These are phyloP conservation scores for Linnemannia zychae DNA, from an alignment of 192 early-diverging fungal genomes.

Conservation along the genomic window DNA sequence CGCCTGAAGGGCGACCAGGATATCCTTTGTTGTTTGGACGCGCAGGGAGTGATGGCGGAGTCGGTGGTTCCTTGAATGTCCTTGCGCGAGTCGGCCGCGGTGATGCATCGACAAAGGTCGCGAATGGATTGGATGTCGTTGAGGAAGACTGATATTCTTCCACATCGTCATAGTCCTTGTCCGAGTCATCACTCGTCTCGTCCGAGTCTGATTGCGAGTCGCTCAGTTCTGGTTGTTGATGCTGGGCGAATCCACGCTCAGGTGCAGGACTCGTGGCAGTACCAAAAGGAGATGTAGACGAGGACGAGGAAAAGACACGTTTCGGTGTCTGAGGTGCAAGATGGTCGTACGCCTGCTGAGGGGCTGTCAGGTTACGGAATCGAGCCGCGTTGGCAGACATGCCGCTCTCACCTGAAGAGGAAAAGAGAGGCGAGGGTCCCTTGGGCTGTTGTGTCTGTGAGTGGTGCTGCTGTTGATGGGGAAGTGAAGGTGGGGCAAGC, in stretches of 20 bases:
- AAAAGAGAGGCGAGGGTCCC: slow-evolving; percentile 36
- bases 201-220: slow-evolving; percentile 53
- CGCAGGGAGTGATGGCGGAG: slow-evolving; percentile 39
- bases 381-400: slow-evolving; percentile 44
- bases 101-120: slow-evolving; percentile 25
- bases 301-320: slow-evolving; percentile 41
- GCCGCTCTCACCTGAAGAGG: slow-evolving; percentile 38
- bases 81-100: slow-evolving; percentile 23
- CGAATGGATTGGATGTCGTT: slow-evolving; percentile 32
- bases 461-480: slow-evolving; percentile 16
- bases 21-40: slow-evolving; percentile 27
- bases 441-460: slow-evolving; percentile 15
- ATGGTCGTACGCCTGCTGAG: slow-evolving; percentile 49
- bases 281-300: slow-evolving; percentile 18
- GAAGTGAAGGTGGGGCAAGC: slow-evolving; percentile 6
- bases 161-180: slow-evolving; percentile 50
- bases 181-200: slow-evolving; percentile 55
- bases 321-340: slow-evolving; percentile 38
- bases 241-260: slow-evolving; percentile 43
- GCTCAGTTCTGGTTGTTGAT: slow-evolving; percentile 32
- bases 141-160: slow-evolving; percentile 24
- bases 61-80: slow-evolving; percentile 18
- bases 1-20: slow-evolving; percentile 3
- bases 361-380: slow-evolving; percentile 45
- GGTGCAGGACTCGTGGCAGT: slow-evolving; percentile 33